Conservation (phyloP, 148 eudicot genomes). For the Bassia scoparia region DNA sequence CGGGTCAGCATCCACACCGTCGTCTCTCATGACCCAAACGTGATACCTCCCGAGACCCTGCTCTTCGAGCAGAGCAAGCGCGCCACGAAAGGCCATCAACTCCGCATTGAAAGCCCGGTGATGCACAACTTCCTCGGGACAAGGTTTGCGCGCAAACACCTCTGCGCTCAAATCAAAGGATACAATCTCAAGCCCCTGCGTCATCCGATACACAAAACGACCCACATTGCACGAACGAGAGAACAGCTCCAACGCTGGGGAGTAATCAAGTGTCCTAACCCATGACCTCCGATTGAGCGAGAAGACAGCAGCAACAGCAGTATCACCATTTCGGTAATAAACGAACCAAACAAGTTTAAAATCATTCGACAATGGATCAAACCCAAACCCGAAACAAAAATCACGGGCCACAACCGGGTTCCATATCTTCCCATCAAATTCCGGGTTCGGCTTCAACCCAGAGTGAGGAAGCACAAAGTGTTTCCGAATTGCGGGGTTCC, state of each 20-base stretch:
- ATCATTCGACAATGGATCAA: constrained; percentile 7
- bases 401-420: neutral
- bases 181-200: neutral
- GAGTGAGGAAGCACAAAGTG: constrained; percentile 9
- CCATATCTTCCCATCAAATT: neutral
- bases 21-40: constrained; percentile 14
- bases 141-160: neutral
- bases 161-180: constrained; percentile 11
- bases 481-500: constrained; percentile 27
- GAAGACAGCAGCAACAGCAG: neutral
- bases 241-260: neutral
- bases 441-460: neutral
- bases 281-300: neutral
- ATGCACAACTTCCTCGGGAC: neutral
- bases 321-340: too few species aligned
- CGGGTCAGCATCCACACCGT: neutral
- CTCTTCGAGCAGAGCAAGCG: constrained; percentile 5
- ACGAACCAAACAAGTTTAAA: constrained; percentile 7
- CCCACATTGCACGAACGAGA: constrained; percentile 1
- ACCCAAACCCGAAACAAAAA: constrained; percentile 16
- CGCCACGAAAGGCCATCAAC: neutral
- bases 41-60: neutral
- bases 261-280: neutral
- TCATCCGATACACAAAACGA: constrained; percentile 15
- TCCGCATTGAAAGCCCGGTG: neutral